These are phyloP conservation scores for Acanthamoeba healyi DNA, from an alignment of 208 protist genomes.

Conservation along the genomic window DNA sequence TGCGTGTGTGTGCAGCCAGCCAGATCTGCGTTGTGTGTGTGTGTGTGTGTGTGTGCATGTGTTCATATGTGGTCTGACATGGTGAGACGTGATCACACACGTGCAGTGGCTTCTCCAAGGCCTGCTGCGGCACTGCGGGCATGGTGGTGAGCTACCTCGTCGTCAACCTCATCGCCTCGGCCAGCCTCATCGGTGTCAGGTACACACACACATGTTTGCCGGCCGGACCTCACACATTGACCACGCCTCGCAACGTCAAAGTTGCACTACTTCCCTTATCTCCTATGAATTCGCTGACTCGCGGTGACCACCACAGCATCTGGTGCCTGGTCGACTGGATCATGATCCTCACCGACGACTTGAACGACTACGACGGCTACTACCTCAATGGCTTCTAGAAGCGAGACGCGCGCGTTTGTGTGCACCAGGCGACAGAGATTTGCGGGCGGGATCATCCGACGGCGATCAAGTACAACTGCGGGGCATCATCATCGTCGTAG, in stretches of 20 bases:
- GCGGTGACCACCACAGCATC: no score
- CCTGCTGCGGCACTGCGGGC: not conserved
- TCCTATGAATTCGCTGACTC: no score
- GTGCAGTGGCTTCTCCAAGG: conserved; percentile 4
- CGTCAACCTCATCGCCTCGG: not conserved
- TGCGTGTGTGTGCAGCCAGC: not conserved
- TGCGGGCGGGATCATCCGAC: no score
- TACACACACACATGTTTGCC: not conserved
- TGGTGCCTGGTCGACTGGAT: conserved; percentile 44
- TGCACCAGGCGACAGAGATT: no score
- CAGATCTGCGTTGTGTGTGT: not conserved
- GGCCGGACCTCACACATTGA: no score
- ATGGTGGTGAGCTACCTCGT: not conserved
- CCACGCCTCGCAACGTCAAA: no score
- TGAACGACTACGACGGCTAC: conserved; percentile 44
- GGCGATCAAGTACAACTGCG: no score
- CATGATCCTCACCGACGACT: conserved; percentile 19
- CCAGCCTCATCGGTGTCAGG: not conserved
- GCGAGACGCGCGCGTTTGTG: no score
- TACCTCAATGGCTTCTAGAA: conserved; percentile 9
- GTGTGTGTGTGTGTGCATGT: no score
- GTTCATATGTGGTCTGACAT: not conserved
- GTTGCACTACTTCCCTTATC: no score
- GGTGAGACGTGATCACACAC: no score
- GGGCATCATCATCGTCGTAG: no score